A percentile compares a stretch with the other conserved stretches of the same genome.
Conservation (phyloP, 2,329 filamentous ascomycete species). For the Saccharata proteae region DNA sequence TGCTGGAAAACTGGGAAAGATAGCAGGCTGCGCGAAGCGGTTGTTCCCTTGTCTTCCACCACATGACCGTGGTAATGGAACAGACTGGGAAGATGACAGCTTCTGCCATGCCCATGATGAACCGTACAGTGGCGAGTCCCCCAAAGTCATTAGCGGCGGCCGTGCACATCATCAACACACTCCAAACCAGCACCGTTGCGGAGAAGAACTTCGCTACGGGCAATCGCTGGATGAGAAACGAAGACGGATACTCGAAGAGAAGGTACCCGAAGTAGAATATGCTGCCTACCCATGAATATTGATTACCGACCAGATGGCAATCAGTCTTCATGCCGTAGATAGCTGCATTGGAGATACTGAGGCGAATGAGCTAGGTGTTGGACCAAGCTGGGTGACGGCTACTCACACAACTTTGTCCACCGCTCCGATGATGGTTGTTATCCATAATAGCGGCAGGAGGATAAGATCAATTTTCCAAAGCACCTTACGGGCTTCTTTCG, state of each 20-base stretch:
- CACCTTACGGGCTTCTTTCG: slow-evolving; percentile 1
- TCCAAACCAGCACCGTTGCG: slow-evolving; percentile 12
- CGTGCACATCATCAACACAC: slow-evolving; percentile 11
- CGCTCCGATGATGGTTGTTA: slow-evolving; percentile 10
- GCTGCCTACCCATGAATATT: slow-evolving; percentile 15
- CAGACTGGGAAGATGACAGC: slow-evolving; percentile 3
- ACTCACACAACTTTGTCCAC: slow-evolving; percentile 37
- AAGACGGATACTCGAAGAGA: slow-evolving; percentile 12
- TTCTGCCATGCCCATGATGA: slow-evolving; percentile 7
- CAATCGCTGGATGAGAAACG: slow-evolving; percentile 13
- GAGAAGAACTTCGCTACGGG: slow-evolving; percentile 15
- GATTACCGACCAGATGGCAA: slow-evolving; percentile 13
- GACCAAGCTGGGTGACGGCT: too few relatives aligned
- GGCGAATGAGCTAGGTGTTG: too few relatives aligned
- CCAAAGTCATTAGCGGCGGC: slow-evolving; percentile 12
- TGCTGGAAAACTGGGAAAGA: slow-evolving; percentile 5
- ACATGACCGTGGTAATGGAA: slow-evolving; percentile 5
- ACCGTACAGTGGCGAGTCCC: slow-evolving; percentile 4
- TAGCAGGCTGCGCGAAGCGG: slow-evolving; percentile 2
- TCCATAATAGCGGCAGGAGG: slow-evolving; percentile 3
- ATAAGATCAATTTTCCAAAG: slow-evolving; percentile 6
- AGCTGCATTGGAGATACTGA: slow-evolving; percentile 14
- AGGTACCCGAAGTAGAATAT: slow-evolving; percentile 16
- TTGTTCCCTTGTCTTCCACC: slow-evolving; percentile 5
- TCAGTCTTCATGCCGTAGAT: slow-evolving; percentile 16